Evolutionary conservation across 805 yeast species (phyloP).

Genomic region (Ogataea salicorniae): DNA sequence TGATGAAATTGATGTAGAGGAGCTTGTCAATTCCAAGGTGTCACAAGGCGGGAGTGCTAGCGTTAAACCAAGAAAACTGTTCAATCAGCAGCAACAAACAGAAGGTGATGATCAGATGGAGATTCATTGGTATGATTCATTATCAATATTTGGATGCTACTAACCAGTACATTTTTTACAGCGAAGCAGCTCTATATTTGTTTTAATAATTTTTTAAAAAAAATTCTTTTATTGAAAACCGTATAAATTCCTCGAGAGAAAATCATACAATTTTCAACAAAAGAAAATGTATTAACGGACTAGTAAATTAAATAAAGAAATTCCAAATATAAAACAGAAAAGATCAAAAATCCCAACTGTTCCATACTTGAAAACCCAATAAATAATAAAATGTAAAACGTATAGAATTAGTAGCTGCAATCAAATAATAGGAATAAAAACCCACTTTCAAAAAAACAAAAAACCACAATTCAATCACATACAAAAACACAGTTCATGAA

Average conservation of each 20-base stretch:
- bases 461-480: not conserved
- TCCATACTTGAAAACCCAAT: not conserved
- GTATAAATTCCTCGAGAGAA: not conserved
- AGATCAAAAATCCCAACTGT: too few species aligned
- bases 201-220: not conserved
- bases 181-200: not conserved
- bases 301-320: too few species aligned
- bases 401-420: not conserved
- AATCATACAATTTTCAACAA: not conserved
- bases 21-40: too few species aligned
- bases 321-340: too few species aligned
- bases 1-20: too few species aligned
- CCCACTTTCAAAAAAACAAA: not conserved
- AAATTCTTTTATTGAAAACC: not conserved
- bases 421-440: not conserved
- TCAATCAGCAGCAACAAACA: not conserved
- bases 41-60: too few species aligned
- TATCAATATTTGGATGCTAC: not conserved
- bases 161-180: not conserved
- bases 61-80: too few species aligned
- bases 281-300: not conserved
- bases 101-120: not conserved
- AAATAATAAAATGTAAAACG: not conserved
- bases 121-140: not conserved
- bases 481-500: too few species aligned